Conservation (phyloP, 176 grass and related monocot genomes). For the Microstegium vimineum region DNA sequence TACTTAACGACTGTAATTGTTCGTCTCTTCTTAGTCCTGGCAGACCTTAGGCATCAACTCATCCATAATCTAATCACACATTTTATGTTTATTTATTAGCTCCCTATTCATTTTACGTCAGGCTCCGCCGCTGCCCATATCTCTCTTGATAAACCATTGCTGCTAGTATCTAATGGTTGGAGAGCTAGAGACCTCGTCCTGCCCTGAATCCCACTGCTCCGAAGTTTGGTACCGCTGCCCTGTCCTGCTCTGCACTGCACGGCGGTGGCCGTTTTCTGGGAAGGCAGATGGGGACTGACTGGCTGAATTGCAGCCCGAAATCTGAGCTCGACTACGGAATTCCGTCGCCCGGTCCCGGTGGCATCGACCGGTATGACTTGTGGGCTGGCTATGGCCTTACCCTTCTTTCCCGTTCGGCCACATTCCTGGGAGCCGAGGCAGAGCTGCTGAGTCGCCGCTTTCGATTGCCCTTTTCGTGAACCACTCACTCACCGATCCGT, state of each 20-base stretch:
- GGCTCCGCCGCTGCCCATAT: no score
- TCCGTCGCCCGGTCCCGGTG: not conserved
- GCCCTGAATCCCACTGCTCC: not conserved
- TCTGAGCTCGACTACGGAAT: not conserved
- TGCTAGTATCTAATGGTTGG: no score
- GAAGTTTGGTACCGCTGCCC: not conserved
- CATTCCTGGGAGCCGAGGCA: not conserved
- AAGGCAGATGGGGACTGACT: slow-evolving; percentile 2
- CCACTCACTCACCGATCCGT: not conserved
- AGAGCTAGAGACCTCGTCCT: no score
- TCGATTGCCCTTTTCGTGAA: no score
- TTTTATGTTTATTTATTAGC: no score
- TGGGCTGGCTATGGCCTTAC: no score
- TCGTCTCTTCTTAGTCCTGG: no score
- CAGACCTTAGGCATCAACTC: no score
- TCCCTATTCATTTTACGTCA: no score
- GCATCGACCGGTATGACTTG: not conserved
- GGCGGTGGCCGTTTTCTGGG: not conserved
- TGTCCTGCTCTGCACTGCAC: not conserved
- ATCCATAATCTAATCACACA: no score
- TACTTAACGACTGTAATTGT: no score
- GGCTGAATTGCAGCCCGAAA: not conserved
- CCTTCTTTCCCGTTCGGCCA: not conserved
- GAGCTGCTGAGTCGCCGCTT: not conserved
- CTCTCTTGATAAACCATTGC: no score